Evolutionary conservation across 2,329 filamentous ascomycete species (phyloP), one percentile per base, ranked within the genome.

Genomic region (Talaromyces sp.): DNA sequence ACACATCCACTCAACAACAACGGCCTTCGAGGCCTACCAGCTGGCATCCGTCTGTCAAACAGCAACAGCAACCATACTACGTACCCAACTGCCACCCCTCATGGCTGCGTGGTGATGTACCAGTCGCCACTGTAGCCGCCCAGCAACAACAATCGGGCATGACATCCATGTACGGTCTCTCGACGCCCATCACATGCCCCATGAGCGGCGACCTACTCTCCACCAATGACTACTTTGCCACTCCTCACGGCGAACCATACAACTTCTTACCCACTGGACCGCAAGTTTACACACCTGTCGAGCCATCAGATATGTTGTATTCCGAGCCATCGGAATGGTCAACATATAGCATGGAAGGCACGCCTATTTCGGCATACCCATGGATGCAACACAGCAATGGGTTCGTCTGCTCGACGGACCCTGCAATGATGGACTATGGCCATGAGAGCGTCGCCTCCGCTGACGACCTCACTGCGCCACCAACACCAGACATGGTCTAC

Each of bases 11-110:
- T 44, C 74, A 42, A 68, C 73, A 76, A 70, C 75, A 42, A 68
- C 73, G 76, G 70, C 75, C 80, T 42, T 76, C 76, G 59, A 83
- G 89, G 46, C 89, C 89, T 5, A 79, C 90, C 52, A 92, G 89
- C 79, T 92, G 90, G 90, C 90, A 92, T 72, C 88, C 89, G 2
- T 83, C 84, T 23, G 84, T 87, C 9, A 80, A 57, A 21, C 54
- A 57, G 35, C 37, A 57, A 63, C 74, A 75, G 62, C 48, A 40
- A 31, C 23, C 57, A 23, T 63, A 60, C 57, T 59, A 62, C 21
- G 35, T 42, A 35, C 56, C 44, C 16, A 63, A 52, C 40, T 60
- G 55, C 52, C 58, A 65, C 57, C 61, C 64, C 12, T 61, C 61
- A 18, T 63, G 58, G 58, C 21, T 64, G 40, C 37, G 58, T 28